Base-by-base conservation (phyloP, 306 rosid species). In the Cicer pinnatifidum region DNA sequence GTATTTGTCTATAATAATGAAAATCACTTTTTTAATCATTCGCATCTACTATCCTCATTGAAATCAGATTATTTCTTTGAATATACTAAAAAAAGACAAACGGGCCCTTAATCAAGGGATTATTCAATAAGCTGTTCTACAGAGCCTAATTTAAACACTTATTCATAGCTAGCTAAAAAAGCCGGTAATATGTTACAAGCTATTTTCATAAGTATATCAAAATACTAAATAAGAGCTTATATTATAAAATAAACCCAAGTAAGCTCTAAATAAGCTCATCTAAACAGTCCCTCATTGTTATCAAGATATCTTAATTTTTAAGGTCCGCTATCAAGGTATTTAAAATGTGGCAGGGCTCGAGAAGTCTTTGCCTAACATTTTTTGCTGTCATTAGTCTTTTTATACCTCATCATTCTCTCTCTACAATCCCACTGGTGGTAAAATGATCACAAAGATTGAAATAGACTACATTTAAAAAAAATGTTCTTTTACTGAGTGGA, bases 331-430 rank as follows among this genome's bases (percentile, higher is more conserved):
- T 69, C 69, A 48, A 69, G 62, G 56, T 47, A 44, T 75, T 53
- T 41, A 61, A 67, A 40, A 19, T 33, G 61, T 47, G 63, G 23
- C 17, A 67, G 39, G 54, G 23, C 15, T 64, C 72, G 50, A 6
- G 33, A 33, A 78, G 11, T 72, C 33, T 71, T 67, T 76, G 39
- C 79, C 86, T 65, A 82, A 52, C 62, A 50, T 81, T 76, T 65
- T 71, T 53, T 54, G 41, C 60, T 77, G 33, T 20, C 65, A 59
- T 78, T 66, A 65, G 40, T 40, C 28, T 41, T 76, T 63, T 73
- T 73, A 72, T 66, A 76, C 52, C 76, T 82, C 76, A 71, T 65
- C 76, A 71, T 65, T 76, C 83, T 70, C 80, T 81, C 70, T 64
- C 75, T 63, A 59, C 6, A 11, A 51, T 8, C 12, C 56, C 75